Conservation (phyloP, 805 yeast genomes). For the Danielozyma ontarioensis region DNA sequence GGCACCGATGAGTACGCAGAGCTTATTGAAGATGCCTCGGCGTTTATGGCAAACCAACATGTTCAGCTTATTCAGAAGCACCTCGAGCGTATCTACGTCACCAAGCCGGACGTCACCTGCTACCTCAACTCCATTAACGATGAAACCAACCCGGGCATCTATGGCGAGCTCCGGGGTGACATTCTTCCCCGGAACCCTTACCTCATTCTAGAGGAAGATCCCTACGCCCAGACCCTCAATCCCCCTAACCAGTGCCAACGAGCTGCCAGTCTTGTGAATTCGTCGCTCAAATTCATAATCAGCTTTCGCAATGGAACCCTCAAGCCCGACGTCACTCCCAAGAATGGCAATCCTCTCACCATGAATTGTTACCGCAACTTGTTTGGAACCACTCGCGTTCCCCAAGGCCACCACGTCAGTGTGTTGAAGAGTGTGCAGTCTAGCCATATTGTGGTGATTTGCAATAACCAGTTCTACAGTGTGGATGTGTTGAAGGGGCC, state of each 20-base stretch:
- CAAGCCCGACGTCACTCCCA: constrained; percentile 54
- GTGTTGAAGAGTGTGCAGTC: constrained; percentile 32
- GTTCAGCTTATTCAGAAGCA: constrained; percentile 50
- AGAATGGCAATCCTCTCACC: constrained; percentile 47
- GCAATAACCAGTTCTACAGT: constrained; percentile 46
- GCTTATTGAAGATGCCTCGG: constrained; percentile 38
- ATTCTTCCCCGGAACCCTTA: constrained; percentile 76
- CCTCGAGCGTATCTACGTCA: constrained; percentile 39
- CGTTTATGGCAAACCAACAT: constrained; percentile 39
- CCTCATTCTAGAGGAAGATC: constrained; percentile 69
- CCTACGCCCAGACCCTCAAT: constrained; percentile 46
- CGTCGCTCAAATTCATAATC: constrained; percentile 61
- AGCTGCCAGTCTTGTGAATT: constrained; percentile 61
- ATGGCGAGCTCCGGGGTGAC: constrained; percentile 60
- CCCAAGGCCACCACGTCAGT: constrained; percentile 31
- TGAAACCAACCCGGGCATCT: constrained; percentile 50
- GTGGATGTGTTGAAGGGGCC: constrained; percentile 40
- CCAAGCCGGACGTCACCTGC: constrained; percentile 31
- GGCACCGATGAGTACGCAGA: constrained; percentile 45
- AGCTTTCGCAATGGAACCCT: constrained; percentile 51
- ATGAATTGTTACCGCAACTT: constrained; percentile 65
- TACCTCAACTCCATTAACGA: constrained; percentile 54
- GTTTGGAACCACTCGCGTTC: constrained; percentile 63
- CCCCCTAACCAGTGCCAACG: constrained; percentile 66
- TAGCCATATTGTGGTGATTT: constrained; percentile 45